Base-by-base conservation (phyloP, 2,329 filamentous ascomycete species). In the Rosellinia necatrix region DNA sequence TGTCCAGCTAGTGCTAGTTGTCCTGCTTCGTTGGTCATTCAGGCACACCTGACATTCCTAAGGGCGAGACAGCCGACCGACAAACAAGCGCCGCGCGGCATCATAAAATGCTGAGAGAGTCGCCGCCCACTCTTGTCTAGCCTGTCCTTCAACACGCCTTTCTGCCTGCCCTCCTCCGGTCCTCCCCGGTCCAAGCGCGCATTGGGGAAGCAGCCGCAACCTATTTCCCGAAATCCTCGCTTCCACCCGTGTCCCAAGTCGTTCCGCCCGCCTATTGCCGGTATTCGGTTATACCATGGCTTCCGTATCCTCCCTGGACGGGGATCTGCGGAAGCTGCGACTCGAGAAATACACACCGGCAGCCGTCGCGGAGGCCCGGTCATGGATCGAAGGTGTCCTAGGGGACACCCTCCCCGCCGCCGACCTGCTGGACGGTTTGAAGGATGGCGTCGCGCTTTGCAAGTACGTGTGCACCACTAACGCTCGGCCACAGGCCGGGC, bases 371-470 rank as follows among this genome's bases (percentile, higher is more conserved):
- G 92, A 97, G 77, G 88, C 86, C 17, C 86, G 87, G 42, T 74
- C 79, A 62, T 99, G 94, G 91, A 92, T 99, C 62, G 92, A 97
- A 73, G 82, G 85, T 34, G 81, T 86, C 1, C 76, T 99, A 29
- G 90, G 89, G 60, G 88, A 92, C 70, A 83, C 80, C 47, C 78
- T 97, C 53, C 77, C 88, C 0, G 74, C 83, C 6, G 82, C 83
- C 25, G 94, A 99, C 74, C 79, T 99, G 46, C 81, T 99, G 12
- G 91, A 94, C 56, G 85, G 83, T 15, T 79, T 99, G 46, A 96
- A 92, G 75, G 92, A 97, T 80, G 94, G 94, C 49, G 89, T 93
- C 34, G 89, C 89, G 27, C 82, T 99, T 24, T 99, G 94, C 90
- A 93, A 87, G 91, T 96, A 81, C 67, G 85, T 70, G 27, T 19